Evolutionary conservation across 805 yeast genomes (phyloP).

Genomic region (Saccharomycopsis sp.): DNA sequence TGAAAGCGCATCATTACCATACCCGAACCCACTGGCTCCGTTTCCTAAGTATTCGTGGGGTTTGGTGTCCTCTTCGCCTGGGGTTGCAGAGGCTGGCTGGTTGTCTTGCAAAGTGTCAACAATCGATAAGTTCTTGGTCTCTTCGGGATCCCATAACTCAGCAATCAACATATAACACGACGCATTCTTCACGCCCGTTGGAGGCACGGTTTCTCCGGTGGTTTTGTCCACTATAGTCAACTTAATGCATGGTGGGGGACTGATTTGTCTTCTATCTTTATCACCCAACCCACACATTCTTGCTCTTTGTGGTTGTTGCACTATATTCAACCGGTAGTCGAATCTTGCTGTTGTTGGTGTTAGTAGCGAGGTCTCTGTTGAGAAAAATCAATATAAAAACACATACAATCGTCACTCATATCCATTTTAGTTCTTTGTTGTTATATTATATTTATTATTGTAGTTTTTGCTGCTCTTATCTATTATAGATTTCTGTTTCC

Average conservation of each 20-base stretch:
- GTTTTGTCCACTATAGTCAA: constrained; percentile 22
- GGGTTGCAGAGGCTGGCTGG: constrained; percentile 7
- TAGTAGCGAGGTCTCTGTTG: constrained; percentile 4
- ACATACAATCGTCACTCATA: constrained; percentile 1
- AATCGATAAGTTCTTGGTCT: constrained; percentile 21
- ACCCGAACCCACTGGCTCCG: constrained; percentile 5
- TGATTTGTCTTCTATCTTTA: constrained; percentile 30
- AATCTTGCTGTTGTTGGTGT: constrained; percentile 13
- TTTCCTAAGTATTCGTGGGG: constrained; percentile 11
- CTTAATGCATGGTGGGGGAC: constrained; percentile 31
- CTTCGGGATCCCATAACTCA: constrained; percentile 36
- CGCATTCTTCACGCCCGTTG: constrained; percentile 29
- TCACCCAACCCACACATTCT: constrained; percentile 44
- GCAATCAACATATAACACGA: constrained; percentile 31
- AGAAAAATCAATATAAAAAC: background rate
- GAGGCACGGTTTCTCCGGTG: constrained; percentile 26
- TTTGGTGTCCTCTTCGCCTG: constrained; percentile 13
- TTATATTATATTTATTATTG: too few species aligned
- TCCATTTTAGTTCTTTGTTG: background rate
- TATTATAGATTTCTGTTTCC: too few species aligned
- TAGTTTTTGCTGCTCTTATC: background rate
- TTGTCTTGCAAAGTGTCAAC: constrained; percentile 21
- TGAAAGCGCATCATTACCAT: background rate
- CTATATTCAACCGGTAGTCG: constrained; percentile 28
- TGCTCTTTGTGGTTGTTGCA: constrained; percentile 39